phyloP scores from a whole-genome alignment of 1,139 yeast species.

The Kodamaea sp. region DNA sequence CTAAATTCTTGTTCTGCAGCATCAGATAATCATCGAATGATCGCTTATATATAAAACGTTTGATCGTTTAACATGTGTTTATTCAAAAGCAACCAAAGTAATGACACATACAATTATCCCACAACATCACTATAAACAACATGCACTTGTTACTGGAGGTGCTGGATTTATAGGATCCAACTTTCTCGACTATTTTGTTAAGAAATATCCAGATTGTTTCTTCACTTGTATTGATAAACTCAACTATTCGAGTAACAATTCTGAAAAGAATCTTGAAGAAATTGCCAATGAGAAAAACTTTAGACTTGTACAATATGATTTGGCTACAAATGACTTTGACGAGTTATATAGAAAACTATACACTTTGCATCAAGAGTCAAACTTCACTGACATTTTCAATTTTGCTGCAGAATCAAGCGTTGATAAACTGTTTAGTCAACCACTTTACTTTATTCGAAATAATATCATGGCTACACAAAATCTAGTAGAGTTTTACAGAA shows the following conservation, averaged over 20 bases:
- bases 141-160: slow-evolving; percentile 53
- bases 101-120: too few relatives aligned
- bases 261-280: slow-evolving; percentile 22
- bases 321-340: slow-evolving; percentile 24
- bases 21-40: too few relatives aligned
- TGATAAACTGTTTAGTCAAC: slow-evolving; percentile 48
- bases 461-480: slow-evolving; percentile 51
- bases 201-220: slow-evolving; percentile 33
- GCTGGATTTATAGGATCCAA: slow-evolving; percentile 60
- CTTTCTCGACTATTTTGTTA: slow-evolving; percentile 39
- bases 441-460: slow-evolving; percentile 44
- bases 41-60: too few relatives aligned
- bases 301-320: slow-evolving; percentile 33
- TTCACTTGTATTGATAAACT: slow-evolving; percentile 50
- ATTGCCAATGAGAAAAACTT: slow-evolving; percentile 21
- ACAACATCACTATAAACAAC: not conserved
- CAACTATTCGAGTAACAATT: slow-evolving; percentile 29
- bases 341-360: slow-evolving; percentile 6
- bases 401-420: slow-evolving; percentile 62
- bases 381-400: slow-evolving; percentile 38
- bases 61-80: too few relatives aligned
- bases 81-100: too few relatives aligned
- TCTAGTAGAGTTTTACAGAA: slow-evolving; percentile 42
- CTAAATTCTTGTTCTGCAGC: too few relatives aligned
- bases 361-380: too few relatives aligned